Conservation (phyloP, 257 asterid genomes). For the Fraxinus americana region DNA sequence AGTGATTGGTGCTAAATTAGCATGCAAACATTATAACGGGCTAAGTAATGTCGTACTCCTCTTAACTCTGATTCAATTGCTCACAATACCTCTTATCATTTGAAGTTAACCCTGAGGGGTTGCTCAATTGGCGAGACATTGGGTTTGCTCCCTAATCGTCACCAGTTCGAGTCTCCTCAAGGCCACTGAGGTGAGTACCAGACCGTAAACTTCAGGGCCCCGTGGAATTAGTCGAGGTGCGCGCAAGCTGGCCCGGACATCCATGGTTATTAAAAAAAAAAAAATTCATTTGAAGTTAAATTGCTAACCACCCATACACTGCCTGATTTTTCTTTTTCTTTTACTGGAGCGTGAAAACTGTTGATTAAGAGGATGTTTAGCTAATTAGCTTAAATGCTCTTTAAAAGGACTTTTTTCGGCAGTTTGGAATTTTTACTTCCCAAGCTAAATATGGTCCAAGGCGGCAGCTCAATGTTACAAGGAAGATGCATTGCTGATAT, state of each 20-base stretch:
- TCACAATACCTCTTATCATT: not conserved
- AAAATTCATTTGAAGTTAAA: too few relatives aligned
- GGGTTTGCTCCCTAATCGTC: too few relatives aligned
- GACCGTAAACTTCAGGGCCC: too few relatives aligned
- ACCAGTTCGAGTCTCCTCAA: too few relatives aligned
- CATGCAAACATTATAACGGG: not conserved
- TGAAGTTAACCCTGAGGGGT: too few relatives aligned
- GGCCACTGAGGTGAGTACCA: too few relatives aligned
- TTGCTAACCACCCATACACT: not conserved
- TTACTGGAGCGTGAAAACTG: not conserved
- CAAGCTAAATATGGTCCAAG: not conserved
- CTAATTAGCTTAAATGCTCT: not conserved
- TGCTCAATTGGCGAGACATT: too few relatives aligned
- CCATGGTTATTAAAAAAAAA: too few relatives aligned
- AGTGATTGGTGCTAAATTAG: conserved; percentile 1
- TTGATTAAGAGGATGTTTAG: not conserved
- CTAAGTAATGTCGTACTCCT: not conserved
- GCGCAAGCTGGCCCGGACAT: too few relatives aligned
- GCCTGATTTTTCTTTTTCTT: not conserved
- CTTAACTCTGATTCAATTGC: not conserved
- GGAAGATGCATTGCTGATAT: not conserved
- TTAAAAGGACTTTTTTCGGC: too few relatives aligned
- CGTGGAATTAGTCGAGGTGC: too few relatives aligned
- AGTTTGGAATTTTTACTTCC: not conserved
- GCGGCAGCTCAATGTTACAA: not conserved